Evolutionary conservation across 495 filamentous ascomycete genomes (phyloP).

Genomic region (Penicillium crystallinum): DNA sequence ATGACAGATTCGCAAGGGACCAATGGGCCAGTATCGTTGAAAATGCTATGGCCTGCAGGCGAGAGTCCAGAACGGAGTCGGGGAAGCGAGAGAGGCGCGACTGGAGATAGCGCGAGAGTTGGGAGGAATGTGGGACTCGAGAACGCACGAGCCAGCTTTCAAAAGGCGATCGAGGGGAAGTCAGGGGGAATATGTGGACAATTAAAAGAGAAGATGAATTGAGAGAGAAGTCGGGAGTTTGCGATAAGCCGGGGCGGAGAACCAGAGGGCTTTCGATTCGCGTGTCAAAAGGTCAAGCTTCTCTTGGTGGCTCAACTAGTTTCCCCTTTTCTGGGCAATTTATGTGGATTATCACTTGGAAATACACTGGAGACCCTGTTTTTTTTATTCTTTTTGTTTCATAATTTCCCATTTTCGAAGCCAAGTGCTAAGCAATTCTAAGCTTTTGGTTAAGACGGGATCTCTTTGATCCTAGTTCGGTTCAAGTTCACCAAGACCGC

Average conservation of each 20-base stretch:
- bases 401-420: not conserved
- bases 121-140: slow-evolving; percentile 15
- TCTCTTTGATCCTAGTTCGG: not conserved
- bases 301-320: slow-evolving; percentile 28
- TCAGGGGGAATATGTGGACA: not conserved
- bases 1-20: not conserved
- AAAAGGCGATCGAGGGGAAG: slow-evolving; percentile 5
- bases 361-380: not conserved
- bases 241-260: slow-evolving; percentile 28
- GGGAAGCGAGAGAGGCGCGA: slow-evolving; percentile 6
- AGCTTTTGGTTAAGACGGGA: slow-evolving; percentile 7
- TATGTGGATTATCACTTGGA: slow-evolving; percentile 7
- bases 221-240: slow-evolving; percentile 7
- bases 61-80: slow-evolving; percentile 1
- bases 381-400: not conserved
- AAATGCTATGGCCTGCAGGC: not conserved
- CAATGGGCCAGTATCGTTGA: not conserved
- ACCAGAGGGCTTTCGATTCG: slow-evolving; percentile 21
- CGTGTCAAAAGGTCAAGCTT: slow-evolving; percentile 37
- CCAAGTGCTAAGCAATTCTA: slow-evolving; percentile 8
- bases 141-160: slow-evolving; percentile 1
- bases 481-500: slow-evolving; percentile 49
- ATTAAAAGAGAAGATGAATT: slow-evolving; percentile 9
- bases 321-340: slow-evolving; percentile 11
- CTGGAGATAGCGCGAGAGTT: slow-evolving; percentile 1